A percentile compares a stretch with the other conserved stretches of the same genome.
phyloP scores from a whole-genome alignment of 345 rosid genomes.

The Cardamine resedifolia region DNA sequence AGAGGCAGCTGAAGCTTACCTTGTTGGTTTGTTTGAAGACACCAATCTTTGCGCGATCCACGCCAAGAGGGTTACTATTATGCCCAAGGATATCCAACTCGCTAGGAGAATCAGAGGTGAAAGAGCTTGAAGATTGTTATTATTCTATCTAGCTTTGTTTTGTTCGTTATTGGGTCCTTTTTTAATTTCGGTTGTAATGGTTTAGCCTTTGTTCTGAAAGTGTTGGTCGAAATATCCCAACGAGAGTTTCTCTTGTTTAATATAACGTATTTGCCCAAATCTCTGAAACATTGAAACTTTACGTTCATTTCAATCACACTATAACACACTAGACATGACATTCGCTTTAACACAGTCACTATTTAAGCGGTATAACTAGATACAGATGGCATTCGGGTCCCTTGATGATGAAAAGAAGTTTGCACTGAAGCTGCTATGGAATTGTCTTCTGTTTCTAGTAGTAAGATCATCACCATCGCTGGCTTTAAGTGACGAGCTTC shows the following conservation, averaged over 20 bases:
- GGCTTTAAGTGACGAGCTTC: constrained; percentile 32
- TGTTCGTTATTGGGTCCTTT: background rate
- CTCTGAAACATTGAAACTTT: background rate
- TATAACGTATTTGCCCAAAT: background rate
- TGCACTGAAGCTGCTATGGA: constrained; percentile 38
- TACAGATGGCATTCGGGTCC: constrained; percentile 4
- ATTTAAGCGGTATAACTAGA: background rate
- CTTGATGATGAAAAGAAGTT: constrained; percentile 36
- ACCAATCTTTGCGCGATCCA: constrained; percentile 58
- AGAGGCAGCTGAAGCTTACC: constrained; percentile 56
- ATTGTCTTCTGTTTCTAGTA: constrained; percentile 1
- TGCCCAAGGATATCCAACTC: constrained; percentile 60
- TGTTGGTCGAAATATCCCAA: constrained; percentile 25
- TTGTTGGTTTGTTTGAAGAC: constrained; percentile 55
- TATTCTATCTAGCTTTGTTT: background rate
- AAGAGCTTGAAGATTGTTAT: constrained; percentile 38
- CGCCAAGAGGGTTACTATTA: constrained; percentile 56
- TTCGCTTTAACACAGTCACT: background rate
- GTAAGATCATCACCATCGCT: background rate
- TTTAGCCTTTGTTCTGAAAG: background rate
- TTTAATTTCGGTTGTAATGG: background rate
- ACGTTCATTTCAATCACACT: no score
- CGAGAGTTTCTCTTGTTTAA: constrained; percentile 3
- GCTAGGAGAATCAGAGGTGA: constrained; percentile 58
- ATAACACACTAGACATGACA: background rate